Percentiles rank a stretch among this genome's conserved stretches.
These are phyloP conservation scores for Gracilaria caudata DNA, from an alignment of 23 red algal genomes.

Conservation along the genomic window DNA sequence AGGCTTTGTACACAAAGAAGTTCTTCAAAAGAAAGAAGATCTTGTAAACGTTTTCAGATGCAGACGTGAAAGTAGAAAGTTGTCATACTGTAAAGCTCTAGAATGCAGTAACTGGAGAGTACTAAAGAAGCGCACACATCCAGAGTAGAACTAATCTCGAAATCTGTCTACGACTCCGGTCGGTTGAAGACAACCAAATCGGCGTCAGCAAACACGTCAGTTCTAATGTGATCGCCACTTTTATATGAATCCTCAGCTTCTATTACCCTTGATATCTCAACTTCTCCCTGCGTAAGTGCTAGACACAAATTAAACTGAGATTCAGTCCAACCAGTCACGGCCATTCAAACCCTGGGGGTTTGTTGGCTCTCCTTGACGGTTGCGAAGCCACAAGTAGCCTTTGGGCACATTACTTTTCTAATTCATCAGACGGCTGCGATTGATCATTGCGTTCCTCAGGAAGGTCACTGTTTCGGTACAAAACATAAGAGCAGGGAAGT, in stretches of 20 bases:
- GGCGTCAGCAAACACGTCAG: slow-evolving; percentile 24
- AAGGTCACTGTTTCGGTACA: neutral
- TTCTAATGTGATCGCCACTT: slow-evolving; percentile 25
- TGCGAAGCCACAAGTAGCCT: neutral
- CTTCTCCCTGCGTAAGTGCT: slow-evolving; percentile 14
- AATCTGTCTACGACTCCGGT: slow-evolving; percentile 20
- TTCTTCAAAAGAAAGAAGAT: slow-evolving; percentile 76
- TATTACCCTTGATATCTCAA: neutral
- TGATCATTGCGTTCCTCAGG: slow-evolving; percentile 37
- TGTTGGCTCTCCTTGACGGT: neutral
- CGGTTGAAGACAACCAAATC: neutral
- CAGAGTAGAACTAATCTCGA: slow-evolving; percentile 34
- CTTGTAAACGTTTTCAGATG: slow-evolving; percentile 11
- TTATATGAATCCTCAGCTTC: slow-evolving; percentile 25
- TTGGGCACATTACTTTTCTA: slow-evolving; percentile 4
- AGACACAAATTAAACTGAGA: neutral
- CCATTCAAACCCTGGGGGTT: neutral
- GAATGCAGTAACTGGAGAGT: neutral
- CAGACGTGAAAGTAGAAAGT: slow-evolving; percentile 10
- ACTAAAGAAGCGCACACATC: slow-evolving; percentile 14
- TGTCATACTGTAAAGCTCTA: slow-evolving; percentile 11
- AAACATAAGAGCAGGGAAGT: neutral
- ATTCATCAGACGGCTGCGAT: slow-evolving; percentile 25
- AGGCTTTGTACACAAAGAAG: slow-evolving; percentile 67
- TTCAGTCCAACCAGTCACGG: slow-evolving; percentile 4